Percentiles rank a stretch among this genome's conserved stretches.
These are phyloP conservation scores for Lactifluus pinguis DNA, from an alignment of 768 basidiomycete species.

Conservation along the genomic window DNA sequence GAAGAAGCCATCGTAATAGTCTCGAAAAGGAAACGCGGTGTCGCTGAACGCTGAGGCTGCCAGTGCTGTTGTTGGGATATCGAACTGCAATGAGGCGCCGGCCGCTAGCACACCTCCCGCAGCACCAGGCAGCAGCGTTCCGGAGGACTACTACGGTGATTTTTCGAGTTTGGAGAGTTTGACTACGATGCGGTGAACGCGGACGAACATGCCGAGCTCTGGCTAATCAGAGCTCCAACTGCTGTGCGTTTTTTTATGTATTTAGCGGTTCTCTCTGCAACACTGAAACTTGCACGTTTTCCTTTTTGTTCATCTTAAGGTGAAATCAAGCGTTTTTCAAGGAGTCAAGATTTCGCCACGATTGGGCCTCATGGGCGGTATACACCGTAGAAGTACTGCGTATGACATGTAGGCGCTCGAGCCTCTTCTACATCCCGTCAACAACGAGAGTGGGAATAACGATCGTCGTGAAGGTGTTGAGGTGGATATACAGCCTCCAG, in stretches of 20 bases:
- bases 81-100: neutral
- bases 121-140: neutral
- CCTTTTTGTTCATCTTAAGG: neutral
- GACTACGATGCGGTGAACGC: constrained; percentile 17
- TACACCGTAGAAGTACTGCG: constrained; percentile 2
- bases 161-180: constrained; percentile 17
- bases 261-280: neutral
- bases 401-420: constrained; percentile 16
- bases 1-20: neutral
- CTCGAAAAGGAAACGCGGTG: neutral
- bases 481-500: neutral
- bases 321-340: constrained; percentile 8
- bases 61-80: neutral
- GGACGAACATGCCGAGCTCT: constrained; percentile 18
- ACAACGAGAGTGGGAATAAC: neutral
- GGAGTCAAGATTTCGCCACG: neutral
- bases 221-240: constrained; percentile 16
- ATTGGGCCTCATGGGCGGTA: constrained; percentile 8
- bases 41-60: neutral
- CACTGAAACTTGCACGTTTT: neutral
- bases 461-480: neutral
- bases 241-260: neutral
- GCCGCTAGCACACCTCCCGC: neutral
- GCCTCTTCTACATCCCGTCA: neutral
- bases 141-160: neutral